Evolutionary conservation across 768 basidiomycete species (phyloP), one percentile per base, ranked within the genome.

Genomic region (Tricholoma sp.): DNA sequence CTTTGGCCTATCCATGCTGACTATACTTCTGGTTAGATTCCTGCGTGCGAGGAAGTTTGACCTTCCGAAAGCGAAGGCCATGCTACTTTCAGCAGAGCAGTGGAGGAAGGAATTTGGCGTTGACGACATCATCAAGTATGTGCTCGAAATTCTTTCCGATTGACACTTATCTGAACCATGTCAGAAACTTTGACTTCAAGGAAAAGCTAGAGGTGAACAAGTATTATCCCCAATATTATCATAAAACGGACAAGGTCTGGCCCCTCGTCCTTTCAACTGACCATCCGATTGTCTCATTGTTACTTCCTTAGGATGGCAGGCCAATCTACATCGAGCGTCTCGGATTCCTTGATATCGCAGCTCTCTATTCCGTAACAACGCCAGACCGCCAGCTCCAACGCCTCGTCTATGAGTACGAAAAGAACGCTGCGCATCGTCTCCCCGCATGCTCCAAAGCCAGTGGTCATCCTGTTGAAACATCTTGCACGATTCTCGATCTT

Each of bases 401-500:
- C 36, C 87, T 98, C 69, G 91, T 98, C 32, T 80, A 75, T 66
- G 95, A 98, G 71, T 98, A 98, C 81, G 95, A 98, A 71, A 88
- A 85, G 64, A 94, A 88, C 77, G 72, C 92, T 61, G 75, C 72
- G 31, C 79, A 88, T 47, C 91, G 96, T 39, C 80, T 94, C 44
- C 91, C 94, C 42, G 88, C 91, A 4, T 87, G 88, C 70, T 81
- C 90, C 59, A 69, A 53, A 12, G 80, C 80, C 2, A 73, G 77
- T 36, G 94, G 94, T 1, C 89, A 94, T 72, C 86, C 91, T 55
- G 89, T 98, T 68, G 96, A 98, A 76, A 98, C 96, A 10, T 90
- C 85, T 53, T 98, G 96, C 84, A 98, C 97, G 57, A 94, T 98
- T 79, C 82, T 98, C 74, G 95, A 98, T 71, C 84, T 99, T 61